A percentile compares a stretch with the other conserved stretches of the same genome.
phyloP scores from a whole-genome alignment of 768 basidiomycete genomes.

The Suillus ampliporus region DNA sequence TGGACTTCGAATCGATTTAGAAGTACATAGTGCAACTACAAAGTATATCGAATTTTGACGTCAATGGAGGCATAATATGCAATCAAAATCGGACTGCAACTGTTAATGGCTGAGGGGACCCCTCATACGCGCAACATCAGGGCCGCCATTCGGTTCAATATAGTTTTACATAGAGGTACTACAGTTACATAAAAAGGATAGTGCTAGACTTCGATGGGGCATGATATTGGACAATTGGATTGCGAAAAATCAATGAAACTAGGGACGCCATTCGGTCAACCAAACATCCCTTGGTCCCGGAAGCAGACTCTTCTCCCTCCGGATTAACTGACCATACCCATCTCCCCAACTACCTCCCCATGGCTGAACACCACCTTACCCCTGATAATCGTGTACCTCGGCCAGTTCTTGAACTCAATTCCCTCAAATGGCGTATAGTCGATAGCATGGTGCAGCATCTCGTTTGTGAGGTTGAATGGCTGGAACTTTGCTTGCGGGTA shows the following conservation, averaged over 20 bases:
- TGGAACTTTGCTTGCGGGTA: constrained; percentile 17
- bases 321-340: constrained; percentile 19
- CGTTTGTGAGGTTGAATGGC: constrained; percentile 23
- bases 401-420: constrained; percentile 39
- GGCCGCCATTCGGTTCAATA: constrained; percentile 7
- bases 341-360: constrained; percentile 20
- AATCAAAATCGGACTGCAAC: no score
- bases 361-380: constrained; percentile 24
- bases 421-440: constrained; percentile 45
- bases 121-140: no score
- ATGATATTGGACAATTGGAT: constrained; percentile 35
- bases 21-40: no score
- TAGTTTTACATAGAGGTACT: no score
- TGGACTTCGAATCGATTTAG: no score
- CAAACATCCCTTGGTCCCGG: constrained; percentile 18
- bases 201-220: constrained; percentile 28
- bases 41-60: no score
- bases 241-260: not conserved
- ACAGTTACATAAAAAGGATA: no score
- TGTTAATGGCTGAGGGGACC: no score
- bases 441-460: constrained; percentile 33
- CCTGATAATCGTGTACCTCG: constrained; percentile 29
- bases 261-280: constrained; percentile 17
- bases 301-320: constrained; percentile 16
- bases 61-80: no score